A percentile compares a stretch with the other conserved stretches of the same genome.
Conservation (phyloP, 345 rosid genomes). For the Atalantia buxifolia region DNA sequence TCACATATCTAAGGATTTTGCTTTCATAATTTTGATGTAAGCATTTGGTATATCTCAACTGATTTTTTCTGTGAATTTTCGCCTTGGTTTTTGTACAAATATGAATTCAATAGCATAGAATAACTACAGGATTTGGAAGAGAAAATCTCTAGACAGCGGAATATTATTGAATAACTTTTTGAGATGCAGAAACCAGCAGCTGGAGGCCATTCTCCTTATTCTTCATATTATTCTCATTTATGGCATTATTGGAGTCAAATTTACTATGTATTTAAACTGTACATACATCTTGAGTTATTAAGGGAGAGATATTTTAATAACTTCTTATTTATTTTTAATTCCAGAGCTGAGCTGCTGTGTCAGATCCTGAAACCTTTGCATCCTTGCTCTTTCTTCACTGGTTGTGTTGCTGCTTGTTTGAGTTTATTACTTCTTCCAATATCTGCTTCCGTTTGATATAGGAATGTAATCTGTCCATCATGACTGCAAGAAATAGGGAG, state of each 20-base stretch:
- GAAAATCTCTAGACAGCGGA: background rate
- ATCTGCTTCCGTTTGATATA: constrained; percentile 23
- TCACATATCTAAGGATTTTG: background rate
- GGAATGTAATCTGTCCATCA: constrained; percentile 34
- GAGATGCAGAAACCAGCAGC: background rate
- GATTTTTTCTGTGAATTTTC: background rate
- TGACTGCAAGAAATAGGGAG: constrained; percentile 33
- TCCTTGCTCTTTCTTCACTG: background rate
- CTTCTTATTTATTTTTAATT: too few species aligned
- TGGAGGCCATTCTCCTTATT: background rate
- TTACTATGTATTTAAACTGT: background rate
- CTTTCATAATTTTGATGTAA: background rate
- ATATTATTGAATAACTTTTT: background rate
- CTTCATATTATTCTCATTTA: background rate
- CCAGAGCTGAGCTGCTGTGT: too few species aligned
- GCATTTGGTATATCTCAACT: background rate
- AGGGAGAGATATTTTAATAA: too few species aligned
- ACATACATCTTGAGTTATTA: background rate
- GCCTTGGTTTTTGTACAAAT: too few species aligned
- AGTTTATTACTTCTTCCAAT: constrained; percentile 11
- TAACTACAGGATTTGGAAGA: background rate
- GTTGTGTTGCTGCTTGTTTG: background rate
- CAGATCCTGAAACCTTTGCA: too few species aligned
- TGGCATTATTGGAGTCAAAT: background rate
- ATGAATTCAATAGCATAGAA: too few species aligned